phyloP scores from a whole-genome alignment of 2,329 filamentous ascomycete species.

The Aspergillus oerlinghausenensis region DNA sequence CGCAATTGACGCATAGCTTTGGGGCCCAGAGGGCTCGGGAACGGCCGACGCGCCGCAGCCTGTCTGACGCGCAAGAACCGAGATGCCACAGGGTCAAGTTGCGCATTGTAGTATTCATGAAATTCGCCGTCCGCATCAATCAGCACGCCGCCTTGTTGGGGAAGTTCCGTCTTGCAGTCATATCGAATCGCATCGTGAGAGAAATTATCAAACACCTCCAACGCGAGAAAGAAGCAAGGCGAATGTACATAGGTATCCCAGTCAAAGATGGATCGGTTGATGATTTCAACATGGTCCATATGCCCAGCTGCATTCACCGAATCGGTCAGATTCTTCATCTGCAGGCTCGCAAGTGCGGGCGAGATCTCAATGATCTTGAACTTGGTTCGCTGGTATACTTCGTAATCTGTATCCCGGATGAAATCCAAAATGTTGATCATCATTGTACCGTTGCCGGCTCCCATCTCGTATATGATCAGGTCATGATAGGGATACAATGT shows the following conservation, averaged over 20 bases:
- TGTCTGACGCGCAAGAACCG: conserved; percentile 82
- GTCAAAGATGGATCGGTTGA: conserved; percentile 92
- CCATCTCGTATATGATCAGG: conserved; percentile 97
- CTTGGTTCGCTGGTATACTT: conserved; percentile 88
- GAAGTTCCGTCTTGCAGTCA: conserved; percentile 71
- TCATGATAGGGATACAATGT: conserved; percentile 93
- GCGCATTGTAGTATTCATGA: conserved; percentile 83
- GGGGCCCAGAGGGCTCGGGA: conserved; percentile 42
- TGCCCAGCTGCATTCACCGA: conserved; percentile 70
- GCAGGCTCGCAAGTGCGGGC: conserved; percentile 69
- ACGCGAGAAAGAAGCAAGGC: conserved; percentile 94
- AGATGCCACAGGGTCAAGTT: conserved; percentile 74
- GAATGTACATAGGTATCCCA: conserved; percentile 84
- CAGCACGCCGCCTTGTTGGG: conserved; percentile 83
- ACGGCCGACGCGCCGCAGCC: conserved; percentile 54
- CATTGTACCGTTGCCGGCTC: conserved; percentile 90
- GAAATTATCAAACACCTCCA: conserved; percentile 99
- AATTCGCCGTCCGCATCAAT: conserved; percentile 84
- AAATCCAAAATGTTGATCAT: conserved; percentile 99
- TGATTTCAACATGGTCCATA: conserved; percentile 80
- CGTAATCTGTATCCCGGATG: conserved; percentile 81
- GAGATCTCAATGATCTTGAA: conserved; percentile 98
- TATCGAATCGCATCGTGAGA: conserved; percentile 92
- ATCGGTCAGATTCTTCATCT: conserved; percentile 64
- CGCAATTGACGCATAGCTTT: conserved; percentile 58